A percentile compares a stretch with the other conserved stretches of the same genome.
These are phyloP conservation scores for Trametes sp. DNA, from an alignment of 1,284 basidiomycete species.

Conservation along the genomic window DNA sequence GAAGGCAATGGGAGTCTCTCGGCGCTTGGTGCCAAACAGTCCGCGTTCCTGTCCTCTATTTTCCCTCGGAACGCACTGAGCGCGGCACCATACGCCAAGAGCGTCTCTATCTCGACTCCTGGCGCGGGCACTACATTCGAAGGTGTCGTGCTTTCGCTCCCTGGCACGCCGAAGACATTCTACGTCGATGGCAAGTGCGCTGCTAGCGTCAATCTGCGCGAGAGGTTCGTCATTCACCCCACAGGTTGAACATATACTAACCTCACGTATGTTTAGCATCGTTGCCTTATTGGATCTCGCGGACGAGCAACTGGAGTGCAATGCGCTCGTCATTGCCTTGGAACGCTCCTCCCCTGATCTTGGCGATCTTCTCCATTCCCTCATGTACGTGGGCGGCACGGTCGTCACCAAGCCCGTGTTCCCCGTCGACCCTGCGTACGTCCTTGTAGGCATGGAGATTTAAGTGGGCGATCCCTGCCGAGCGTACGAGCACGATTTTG, in stretches of 20 bases:
- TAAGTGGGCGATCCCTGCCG: slow-evolving; percentile 37
- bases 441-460: slow-evolving; percentile 82
- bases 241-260: not conserved
- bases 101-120: slow-evolving; percentile 74
- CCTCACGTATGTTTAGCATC: slow-evolving; percentile 57
- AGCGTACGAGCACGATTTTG: not conserved
- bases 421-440: slow-evolving; percentile 71
- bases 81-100: slow-evolving; percentile 72
- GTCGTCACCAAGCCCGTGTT: slow-evolving; percentile 81
- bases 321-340: slow-evolving; percentile 77
- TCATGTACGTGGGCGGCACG: slow-evolving; percentile 84
- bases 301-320: slow-evolving; percentile 78
- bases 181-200: slow-evolving; percentile 86
- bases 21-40: slow-evolving; percentile 48
- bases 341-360: slow-evolving; percentile 66
- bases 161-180: slow-evolving; percentile 71
- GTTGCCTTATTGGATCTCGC: slow-evolving; percentile 85
- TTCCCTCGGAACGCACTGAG: slow-evolving; percentile 75
- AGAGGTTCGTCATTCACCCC: slow-evolving; percentile 61
- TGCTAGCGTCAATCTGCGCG: slow-evolving; percentile 75
- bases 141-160: slow-evolving; percentile 78
- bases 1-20: slow-evolving; percentile 39
- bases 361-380: slow-evolving; percentile 73
- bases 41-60: slow-evolving; percentile 75
- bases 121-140: slow-evolving; percentile 73